Base-by-base conservation (phyloP, 345 rosid species). In the Gynandropsis gynandra region DNA sequence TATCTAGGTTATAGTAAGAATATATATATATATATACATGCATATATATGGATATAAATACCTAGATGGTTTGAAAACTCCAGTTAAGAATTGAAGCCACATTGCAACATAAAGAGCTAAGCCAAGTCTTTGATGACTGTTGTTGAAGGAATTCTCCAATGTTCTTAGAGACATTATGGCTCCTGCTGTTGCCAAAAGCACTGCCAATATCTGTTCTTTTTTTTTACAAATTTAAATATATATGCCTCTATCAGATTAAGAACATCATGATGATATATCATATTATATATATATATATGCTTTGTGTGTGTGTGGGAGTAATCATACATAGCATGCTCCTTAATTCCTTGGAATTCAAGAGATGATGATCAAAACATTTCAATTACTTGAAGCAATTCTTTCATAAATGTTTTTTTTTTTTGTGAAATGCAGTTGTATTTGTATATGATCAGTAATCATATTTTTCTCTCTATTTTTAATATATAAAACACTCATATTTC, bases 91-190 rank as follows among this genome's bases (percentile, higher is more conserved):
- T 69, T 85, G 97, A 67, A 89, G 47, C 95, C 93, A 89, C 58
- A 83, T 73, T 47, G 85, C 68, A 17, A 74, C 95, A 42, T 83
- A 85, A 15, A 83, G 55, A 1, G 67, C 83, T 18, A 83, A 56
- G 9, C 95, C 95, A 16, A 89, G 62, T 69, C 78, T 83, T 76
- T 83, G 97, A 69, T 89, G 97, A 63, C 64, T 65, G 63, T 89
- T 89, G 61, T 72, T 63, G 70, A 89, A 89, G 32, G 81, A 63
- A 54, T 89, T 89, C 60, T 63, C 74, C 63, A 89, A 76, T 68
- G 85, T 81, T 66, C 74, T 83, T 51, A 89, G 54, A 2, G 97
- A 89, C 72, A 85, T 65, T 41, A 76, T 50, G 18, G 95, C 95
- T 66, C 83, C 97, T 52, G 78, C 74, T 52, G 95, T 81, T 24